A percentile compares a stretch with the other conserved stretches of the same genome.
Evolutionary conservation across 768 basidiomycete genomes (phyloP).

Genomic region (Mycena sanguinolenta): DNA sequence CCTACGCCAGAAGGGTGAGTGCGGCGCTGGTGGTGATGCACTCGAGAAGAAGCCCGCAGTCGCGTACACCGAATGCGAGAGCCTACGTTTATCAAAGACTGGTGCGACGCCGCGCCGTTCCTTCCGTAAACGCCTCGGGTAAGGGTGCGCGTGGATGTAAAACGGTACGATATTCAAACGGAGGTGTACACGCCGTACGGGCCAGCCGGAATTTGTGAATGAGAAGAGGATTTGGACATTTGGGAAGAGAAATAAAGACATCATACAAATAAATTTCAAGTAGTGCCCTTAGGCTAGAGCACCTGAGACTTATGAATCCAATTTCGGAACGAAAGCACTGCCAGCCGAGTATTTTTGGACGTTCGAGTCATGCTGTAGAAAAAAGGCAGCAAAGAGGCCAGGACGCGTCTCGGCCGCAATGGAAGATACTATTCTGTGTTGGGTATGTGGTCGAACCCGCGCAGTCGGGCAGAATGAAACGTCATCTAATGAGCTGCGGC

Average conservation of each 20-base stretch:
- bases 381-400: neutral
- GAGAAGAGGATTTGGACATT: neutral
- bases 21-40: neutral
- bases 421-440: constrained; percentile 3
- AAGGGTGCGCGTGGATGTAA: neutral
- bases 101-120: constrained; percentile 13
- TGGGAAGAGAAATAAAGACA: too few relatives aligned
- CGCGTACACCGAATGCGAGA: constrained; percentile 18
- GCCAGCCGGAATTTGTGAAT: neutral
- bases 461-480: neutral
- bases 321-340: too few relatives aligned
- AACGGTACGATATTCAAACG: constrained; percentile 16
- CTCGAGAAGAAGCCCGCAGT: neutral
- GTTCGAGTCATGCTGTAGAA: too few relatives aligned
- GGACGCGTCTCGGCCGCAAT: neutral
- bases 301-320: too few relatives aligned
- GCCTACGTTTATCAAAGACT: constrained; percentile 13
- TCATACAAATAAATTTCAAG: neutral
- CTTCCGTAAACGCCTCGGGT: constrained; percentile 2
- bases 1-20: neutral
- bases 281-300: too few relatives aligned
- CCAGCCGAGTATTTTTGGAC: too few relatives aligned
- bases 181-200: constrained; percentile 9
- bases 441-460: neutral
- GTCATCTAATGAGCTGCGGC: too few relatives aligned